Percentiles rank a stretch among this genome's conserved stretches.
phyloP scores from a whole-genome alignment of 208 protist species.

The Wallacemonas sp. region DNA sequence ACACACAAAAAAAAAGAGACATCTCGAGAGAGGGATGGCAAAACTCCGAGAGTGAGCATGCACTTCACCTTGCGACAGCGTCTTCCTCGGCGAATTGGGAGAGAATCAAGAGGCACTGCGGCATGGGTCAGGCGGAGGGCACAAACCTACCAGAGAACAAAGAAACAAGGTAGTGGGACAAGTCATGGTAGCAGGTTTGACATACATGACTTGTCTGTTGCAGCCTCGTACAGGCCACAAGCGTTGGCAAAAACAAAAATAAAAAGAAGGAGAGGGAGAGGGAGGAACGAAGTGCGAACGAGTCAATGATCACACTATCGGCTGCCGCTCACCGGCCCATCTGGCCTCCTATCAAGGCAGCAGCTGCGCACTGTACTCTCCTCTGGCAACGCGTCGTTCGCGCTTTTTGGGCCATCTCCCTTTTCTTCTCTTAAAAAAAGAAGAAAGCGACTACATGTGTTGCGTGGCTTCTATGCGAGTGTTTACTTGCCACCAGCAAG shows the following conservation, averaged over 20 bases:
- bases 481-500: slow-evolving; percentile 1
- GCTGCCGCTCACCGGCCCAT: too few relatives aligned
- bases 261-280: neutral
- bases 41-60: too few relatives aligned
- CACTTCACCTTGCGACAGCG: too few relatives aligned
- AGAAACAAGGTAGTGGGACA: slow-evolving; percentile 3
- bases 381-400: too few relatives aligned
- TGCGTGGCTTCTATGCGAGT: too few relatives aligned
- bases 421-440: slow-evolving; percentile 10
- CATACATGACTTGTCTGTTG: neutral
- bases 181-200: neutral
- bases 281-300: neutral
- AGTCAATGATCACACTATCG: too few relatives aligned
- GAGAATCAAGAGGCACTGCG: too few relatives aligned
- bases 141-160: neutral
- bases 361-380: too few relatives aligned
- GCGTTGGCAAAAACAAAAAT: neutral
- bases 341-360: too few relatives aligned
- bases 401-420: slow-evolving; percentile 8
- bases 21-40: too few relatives aligned
- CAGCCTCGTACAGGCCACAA: neutral
- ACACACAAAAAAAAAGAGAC: neutral
- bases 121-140: too few relatives aligned
- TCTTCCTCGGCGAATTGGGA: too few relatives aligned
- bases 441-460: neutral